phyloP scores from a whole-genome alignment of 2,329 filamentous ascomycete genomes.

The Aureobasidium sp. region DNA sequence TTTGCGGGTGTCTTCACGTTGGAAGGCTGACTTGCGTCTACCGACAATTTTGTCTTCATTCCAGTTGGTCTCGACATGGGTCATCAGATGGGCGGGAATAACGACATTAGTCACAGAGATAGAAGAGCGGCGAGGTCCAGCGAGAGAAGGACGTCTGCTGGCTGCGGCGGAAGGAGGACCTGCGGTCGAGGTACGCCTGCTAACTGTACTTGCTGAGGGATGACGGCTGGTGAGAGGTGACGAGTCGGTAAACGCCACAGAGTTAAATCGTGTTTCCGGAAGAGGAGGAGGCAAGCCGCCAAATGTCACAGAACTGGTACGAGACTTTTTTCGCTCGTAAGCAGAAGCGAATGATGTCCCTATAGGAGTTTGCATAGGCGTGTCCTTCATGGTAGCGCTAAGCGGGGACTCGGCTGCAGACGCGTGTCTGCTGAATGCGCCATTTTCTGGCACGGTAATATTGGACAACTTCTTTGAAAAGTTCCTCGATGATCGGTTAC shows the following conservation, averaged over 20 bases:
- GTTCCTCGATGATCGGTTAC: background rate
- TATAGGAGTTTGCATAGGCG: background rate
- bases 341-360: background rate
- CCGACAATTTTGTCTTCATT: conserved; percentile 6
- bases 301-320: background rate
- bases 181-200: background rate
- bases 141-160: background rate
- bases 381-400: background rate
- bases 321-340: background rate
- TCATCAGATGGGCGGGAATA: conserved; percentile 8
- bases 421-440: background rate
- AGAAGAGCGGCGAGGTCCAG: conserved; percentile 2
- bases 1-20: background rate
- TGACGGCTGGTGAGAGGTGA: background rate
- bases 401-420: background rate
- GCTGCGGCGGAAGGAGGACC: background rate
- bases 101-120: conserved; percentile 7
- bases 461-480: background rate
- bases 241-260: background rate
- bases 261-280: background rate
- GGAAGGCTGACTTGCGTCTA: conserved; percentile 4
- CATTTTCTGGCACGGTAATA: background rate
- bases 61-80: conserved; percentile 3
- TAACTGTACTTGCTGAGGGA: background rate
- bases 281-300: background rate